Percentiles rank a stretch among this genome's conserved stretches.
Conservation (phyloP, 352 stramenopile genomes). For the Globisporangium camurandrum region DNA sequence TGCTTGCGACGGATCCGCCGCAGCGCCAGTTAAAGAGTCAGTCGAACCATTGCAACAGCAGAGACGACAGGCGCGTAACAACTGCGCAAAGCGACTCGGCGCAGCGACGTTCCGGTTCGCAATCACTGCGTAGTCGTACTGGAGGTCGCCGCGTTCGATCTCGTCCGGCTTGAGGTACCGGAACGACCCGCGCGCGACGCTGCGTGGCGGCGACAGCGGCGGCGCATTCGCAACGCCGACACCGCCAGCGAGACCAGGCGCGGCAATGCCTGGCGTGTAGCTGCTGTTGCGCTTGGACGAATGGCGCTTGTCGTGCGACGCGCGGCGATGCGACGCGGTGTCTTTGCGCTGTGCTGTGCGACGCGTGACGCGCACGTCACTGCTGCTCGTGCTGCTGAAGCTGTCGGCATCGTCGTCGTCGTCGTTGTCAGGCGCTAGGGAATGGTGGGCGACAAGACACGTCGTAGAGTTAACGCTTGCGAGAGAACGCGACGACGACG, state of each 20-base stretch:
- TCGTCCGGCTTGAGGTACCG: slow-evolving; percentile 79
- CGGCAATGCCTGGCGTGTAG: too few relatives aligned
- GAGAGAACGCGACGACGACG: slow-evolving; percentile 9
- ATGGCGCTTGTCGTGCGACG: slow-evolving; percentile 13
- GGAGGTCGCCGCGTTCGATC: slow-evolving; percentile 43
- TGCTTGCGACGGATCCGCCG: too few relatives aligned
- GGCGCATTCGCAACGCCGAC: too few relatives aligned
- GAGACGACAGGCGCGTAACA: slow-evolving; percentile 23
- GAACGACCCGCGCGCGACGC: slow-evolving; percentile 36
- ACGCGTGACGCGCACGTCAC: slow-evolving; percentile 4
- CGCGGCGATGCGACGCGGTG: slow-evolving; percentile 7
- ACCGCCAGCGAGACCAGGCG: too few relatives aligned
- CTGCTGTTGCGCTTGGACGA: slow-evolving; percentile 9
- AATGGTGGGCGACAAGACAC: slow-evolving; percentile 42
- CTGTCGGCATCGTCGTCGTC: slow-evolving; percentile 11
- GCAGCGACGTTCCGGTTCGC: slow-evolving; percentile 57
- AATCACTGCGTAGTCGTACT: slow-evolving; percentile 80
- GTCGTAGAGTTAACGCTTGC: slow-evolving; percentile 48
- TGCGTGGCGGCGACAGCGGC: slow-evolving; percentile 23
- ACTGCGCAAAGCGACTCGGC: slow-evolving; percentile 21
- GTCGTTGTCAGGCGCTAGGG: slow-evolving; percentile 21
- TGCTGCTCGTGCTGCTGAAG: slow-evolving; percentile 13
- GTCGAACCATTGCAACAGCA: slow-evolving; percentile 20
- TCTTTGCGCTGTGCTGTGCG: neutral
- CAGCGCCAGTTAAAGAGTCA: too few relatives aligned